phyloP scores from a whole-genome alignment of 1,284 basidiomycete species.

The Boletus calvinii region DNA sequence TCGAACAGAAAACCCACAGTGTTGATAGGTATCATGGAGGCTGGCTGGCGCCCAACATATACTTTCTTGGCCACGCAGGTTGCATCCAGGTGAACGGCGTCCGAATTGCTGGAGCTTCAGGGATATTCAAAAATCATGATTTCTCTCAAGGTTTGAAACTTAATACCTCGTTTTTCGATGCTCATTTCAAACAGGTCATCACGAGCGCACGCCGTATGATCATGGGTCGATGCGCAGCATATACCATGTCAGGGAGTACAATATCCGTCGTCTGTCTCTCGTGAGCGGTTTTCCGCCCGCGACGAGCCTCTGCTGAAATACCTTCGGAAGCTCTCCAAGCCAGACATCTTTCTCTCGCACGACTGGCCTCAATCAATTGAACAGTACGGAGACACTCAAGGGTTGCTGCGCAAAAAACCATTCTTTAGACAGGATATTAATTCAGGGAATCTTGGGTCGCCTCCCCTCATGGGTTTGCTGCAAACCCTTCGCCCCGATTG shows the following conservation, averaged over 20 bases:
- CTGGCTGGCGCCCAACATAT: constrained; percentile 96
- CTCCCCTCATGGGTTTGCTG: constrained; percentile 82
- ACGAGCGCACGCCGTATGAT: constrained; percentile 73
- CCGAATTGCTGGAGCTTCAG: constrained; percentile 86
- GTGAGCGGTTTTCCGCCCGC: constrained; percentile 44
- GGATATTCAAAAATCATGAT: constrained; percentile 87
- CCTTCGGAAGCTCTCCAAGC: constrained; percentile 51
- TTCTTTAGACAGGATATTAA: constrained; percentile 80
- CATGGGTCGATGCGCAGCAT: constrained; percentile 73
- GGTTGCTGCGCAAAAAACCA: constrained; percentile 75
- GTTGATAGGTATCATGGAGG: constrained; percentile 81
- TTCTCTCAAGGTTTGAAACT: constrained; percentile 64
- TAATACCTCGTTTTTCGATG: background rate
- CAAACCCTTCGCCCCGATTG: constrained; percentile 75
- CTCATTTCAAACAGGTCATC: constrained; percentile 51
- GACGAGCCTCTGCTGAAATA: constrained; percentile 6
- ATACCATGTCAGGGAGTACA: constrained; percentile 91
- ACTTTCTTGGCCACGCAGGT: constrained; percentile 92
- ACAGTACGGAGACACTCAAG: constrained; percentile 70
- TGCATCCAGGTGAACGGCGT: constrained; percentile 86
- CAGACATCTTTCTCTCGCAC: constrained; percentile 87
- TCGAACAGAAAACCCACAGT: background rate
- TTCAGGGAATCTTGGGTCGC: constrained; percentile 79
- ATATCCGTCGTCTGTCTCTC: constrained; percentile 77
- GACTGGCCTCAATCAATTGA: constrained; percentile 95